These are phyloP conservation scores for Raffaelea arxii DNA, from an alignment of 2,329 filamentous ascomycete species.

Conservation along the genomic window DNA sequence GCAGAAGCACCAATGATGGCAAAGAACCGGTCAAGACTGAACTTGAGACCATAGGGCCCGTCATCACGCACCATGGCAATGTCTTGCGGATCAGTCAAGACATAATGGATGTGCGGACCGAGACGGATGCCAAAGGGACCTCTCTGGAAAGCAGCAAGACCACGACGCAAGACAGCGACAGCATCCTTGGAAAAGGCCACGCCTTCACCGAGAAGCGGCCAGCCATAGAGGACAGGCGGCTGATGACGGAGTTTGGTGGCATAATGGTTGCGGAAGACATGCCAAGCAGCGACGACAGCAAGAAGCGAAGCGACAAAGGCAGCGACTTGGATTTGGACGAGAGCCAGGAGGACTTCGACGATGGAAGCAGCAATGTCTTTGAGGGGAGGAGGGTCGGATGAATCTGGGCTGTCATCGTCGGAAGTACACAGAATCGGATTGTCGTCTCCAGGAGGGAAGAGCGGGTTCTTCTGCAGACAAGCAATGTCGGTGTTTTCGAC, in stretches of 20 bases:
- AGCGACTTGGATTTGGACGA: not conserved
- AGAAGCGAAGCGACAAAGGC: not conserved
- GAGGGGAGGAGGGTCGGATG: not conserved
- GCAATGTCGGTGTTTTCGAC: conserved; percentile 12
- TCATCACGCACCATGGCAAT: conserved; percentile 8
- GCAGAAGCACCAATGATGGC: conserved; percentile 4
- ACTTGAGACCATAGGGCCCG: conserved; percentile 6
- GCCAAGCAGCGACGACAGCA: not conserved
- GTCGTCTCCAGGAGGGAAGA: conserved; percentile 10
- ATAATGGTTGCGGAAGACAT: not conserved
- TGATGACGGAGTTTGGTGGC: not conserved
- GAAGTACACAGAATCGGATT: conserved; percentile 9
- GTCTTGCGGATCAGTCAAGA: conserved; percentile 3
- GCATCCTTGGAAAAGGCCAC: conserved; percentile 3
- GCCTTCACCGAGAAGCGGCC: conserved; percentile 6
- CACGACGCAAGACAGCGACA: conserved; percentile 2
- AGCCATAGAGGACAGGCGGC: conserved; percentile 2
- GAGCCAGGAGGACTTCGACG: conserved; percentile 2
- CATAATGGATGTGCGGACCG: conserved; percentile 6
- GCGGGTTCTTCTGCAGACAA: conserved; percentile 11
- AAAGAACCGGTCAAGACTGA: conserved; percentile 7
- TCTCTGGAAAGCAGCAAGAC: not conserved
- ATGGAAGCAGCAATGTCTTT: not conserved
- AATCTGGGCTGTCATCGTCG: too few species aligned
- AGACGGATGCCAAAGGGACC: conserved; percentile 8